Evolutionary conservation across 2,329 filamentous ascomycete species (phyloP).

Genomic region (Tolypocladium ovalisporum): DNA sequence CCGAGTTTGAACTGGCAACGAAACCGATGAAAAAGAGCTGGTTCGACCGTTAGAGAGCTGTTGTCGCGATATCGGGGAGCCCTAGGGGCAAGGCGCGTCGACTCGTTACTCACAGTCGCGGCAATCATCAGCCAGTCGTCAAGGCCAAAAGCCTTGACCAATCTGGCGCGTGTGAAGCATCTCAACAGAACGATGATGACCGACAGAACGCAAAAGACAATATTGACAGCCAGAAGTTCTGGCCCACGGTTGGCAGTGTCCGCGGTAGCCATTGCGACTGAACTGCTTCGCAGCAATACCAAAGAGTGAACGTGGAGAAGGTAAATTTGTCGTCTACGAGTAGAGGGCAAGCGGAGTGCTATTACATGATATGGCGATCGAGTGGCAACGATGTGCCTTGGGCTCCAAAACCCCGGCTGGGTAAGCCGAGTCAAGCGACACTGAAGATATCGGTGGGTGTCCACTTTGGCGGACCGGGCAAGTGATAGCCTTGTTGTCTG

Average conservation of each 20-base stretch:
- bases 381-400: not conserved
- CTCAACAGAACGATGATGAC: slow-evolving; percentile 10
- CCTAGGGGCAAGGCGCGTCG: no score
- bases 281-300: not conserved
- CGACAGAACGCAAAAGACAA: slow-evolving; percentile 8
- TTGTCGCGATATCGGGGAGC: not conserved
- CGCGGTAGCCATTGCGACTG: not conserved
- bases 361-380: not conserved
- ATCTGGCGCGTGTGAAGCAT: slow-evolving; percentile 4
- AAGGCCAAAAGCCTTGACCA: slow-evolving; percentile 3
- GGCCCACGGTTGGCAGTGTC: slow-evolving; percentile 12
- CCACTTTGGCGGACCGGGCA: not conserved
- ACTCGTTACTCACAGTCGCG: slow-evolving; percentile 5
- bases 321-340: not conserved
- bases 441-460: not conserved
- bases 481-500: not conserved
- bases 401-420: not conserved
- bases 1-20: slow-evolving; percentile 16
- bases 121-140: slow-evolving; percentile 3
- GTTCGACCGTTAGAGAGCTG: not conserved
- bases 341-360: not conserved
- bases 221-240: slow-evolving; percentile 14
- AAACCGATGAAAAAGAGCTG: slow-evolving; percentile 25
- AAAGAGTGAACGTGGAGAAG: not conserved
- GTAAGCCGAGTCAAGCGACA: not conserved